These are phyloP conservation scores for Apophysomyces ossiformis DNA, from an alignment of 371 early-diverging fungal genomes.

Conservation along the genomic window DNA sequence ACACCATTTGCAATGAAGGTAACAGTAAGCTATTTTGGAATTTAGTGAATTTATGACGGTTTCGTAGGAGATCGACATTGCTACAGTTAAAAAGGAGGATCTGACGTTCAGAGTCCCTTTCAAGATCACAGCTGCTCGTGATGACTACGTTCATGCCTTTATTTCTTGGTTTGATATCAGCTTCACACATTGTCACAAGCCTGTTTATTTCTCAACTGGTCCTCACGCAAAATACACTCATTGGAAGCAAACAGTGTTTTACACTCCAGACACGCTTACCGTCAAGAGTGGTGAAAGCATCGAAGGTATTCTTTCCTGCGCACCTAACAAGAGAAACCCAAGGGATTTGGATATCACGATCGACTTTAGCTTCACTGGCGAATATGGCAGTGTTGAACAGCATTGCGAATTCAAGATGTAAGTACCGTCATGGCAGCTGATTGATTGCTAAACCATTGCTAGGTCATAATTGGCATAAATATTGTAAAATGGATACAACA, in stretches of 20 bases:
- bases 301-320: slow-evolving; percentile 77
- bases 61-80: slow-evolving; percentile 71
- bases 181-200: slow-evolving; percentile 87
- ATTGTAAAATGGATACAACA: not conserved
- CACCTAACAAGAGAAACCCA: slow-evolving; percentile 88
- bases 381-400: slow-evolving; percentile 63
- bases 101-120: slow-evolving; percentile 84
- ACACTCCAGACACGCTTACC: slow-evolving; percentile 74
- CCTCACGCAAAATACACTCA: slow-evolving; percentile 92
- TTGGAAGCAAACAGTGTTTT: slow-evolving; percentile 99
- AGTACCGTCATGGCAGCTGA: not conserved
- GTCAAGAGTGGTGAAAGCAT: slow-evolving; percentile 83
- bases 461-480: not conserved
- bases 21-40: not conserved
- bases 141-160: slow-evolving; percentile 90
- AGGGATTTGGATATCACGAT: slow-evolving; percentile 94
- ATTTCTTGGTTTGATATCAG: slow-evolving; percentile 94
- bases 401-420: slow-evolving; percentile 89
- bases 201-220: slow-evolving; percentile 89
- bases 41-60: too few species aligned
- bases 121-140: slow-evolving; percentile 72
- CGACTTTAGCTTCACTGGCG: slow-evolving; percentile 74
- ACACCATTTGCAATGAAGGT: slow-evolving; percentile 75
- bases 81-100: slow-evolving; percentile 83
- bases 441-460: not conserved